Percentiles rank a stretch among this genome's conserved stretches.
These are phyloP conservation scores for Cryptococcus jaspeensis DNA, from an alignment of 1,284 basidiomycete genomes.

Conservation along the genomic window DNA sequence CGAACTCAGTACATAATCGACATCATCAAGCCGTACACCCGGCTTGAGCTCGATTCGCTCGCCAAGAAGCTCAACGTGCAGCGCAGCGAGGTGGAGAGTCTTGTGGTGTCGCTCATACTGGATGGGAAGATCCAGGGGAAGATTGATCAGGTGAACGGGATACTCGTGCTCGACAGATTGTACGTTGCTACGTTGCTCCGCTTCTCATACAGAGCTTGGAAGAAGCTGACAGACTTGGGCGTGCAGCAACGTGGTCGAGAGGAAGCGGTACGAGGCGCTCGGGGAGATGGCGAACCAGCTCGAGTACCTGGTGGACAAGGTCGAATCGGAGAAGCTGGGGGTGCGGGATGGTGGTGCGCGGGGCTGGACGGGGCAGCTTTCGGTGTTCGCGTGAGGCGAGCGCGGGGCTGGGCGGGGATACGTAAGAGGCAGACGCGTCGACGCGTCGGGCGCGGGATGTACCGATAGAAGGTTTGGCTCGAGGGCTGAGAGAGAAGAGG, in stretches of 20 bases:
- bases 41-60: slow-evolving; percentile 85
- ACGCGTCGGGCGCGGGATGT: background rate
- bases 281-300: slow-evolving; percentile 77
- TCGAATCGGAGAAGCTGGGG: slow-evolving; percentile 36
- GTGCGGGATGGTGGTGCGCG: slow-evolving; percentile 11
- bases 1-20: slow-evolving; percentile 96
- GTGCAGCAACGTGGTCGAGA: slow-evolving; percentile 67
- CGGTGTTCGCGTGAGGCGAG: slow-evolving; percentile 15
- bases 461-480: background rate
- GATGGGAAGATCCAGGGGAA: slow-evolving; percentile 92
- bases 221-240: background rate
- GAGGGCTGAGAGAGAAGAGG: background rate
- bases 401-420: background rate
- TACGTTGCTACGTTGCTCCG: slow-evolving; percentile 54
- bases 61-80: slow-evolving; percentile 94
- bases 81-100: slow-evolving; percentile 82
- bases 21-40: slow-evolving; percentile 93
- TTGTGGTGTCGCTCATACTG: slow-evolving; percentile 88
- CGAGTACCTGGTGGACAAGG: slow-evolving; percentile 19
- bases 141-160: slow-evolving; percentile 92
- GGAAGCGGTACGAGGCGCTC: slow-evolving; percentile 76
- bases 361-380: slow-evolving; percentile 11
- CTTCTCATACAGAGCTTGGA: background rate
- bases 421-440: background rate
- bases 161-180: slow-evolving; percentile 85